Evolutionary conservation across 75 land plant genomes (phyloP), one percentile per base, ranked within the genome.

Genomic region (Larix kaempferi): DNA sequence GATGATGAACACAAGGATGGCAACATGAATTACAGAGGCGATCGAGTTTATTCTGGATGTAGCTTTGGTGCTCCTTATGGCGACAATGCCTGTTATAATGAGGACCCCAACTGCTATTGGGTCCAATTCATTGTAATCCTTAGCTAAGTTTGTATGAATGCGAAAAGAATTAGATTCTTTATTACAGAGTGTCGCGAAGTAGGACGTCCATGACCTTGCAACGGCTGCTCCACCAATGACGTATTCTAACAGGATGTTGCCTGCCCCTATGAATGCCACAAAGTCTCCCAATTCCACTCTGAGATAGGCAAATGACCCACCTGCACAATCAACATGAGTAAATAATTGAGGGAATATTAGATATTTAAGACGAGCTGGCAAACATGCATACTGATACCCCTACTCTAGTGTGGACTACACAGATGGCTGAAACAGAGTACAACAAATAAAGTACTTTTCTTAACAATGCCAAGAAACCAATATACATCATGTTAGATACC

Each of bases 221-320:
- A 94, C 88, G 13, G 88, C 95, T 12, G 93, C 98, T 8, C 82
- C 85, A 6, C 93, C 83, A 33, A 94, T 79, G 12, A 92, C 71
- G 56, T 81, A 82, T 76, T 94, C 98, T 15, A 94, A 86, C 12
- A 92, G 69, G 59, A 94, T 81, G 86, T 94, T 94, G 6, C 87
- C 95, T 1, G 94, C 98, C 0, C 91, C 95, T 17, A 94, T 82
- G 86, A 92, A 89, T 21, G 98, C 95, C 52, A 85, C 66, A 79
- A 94, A 93, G 39, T 94, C 95, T 0, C 98, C 98, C 1, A 94
- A 76, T 83, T 94, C 98, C 14, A 87, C 93, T 27, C 92, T 78
- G 16, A 95, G 83, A 75, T 92, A 95, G 13, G 98, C 89, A 62
- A 95, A 95, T 2, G 89, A 87, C 12, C 89, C 89, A 66, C 89